Evolutionary conservation across 1,284 basidiomycete species (phyloP).

Genomic region (Irpex sp.): DNA sequence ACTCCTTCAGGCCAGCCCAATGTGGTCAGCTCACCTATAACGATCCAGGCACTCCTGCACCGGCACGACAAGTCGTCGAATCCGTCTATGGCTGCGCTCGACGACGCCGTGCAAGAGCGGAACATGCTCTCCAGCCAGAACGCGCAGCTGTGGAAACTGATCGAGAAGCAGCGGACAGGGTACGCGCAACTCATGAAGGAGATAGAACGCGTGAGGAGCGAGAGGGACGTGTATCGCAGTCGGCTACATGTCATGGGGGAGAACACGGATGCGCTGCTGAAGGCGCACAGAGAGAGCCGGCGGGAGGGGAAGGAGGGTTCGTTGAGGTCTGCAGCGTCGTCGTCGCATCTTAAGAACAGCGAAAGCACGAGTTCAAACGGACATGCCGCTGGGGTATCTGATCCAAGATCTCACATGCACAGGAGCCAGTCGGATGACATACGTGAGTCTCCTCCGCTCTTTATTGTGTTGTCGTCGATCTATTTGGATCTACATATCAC

Average conservation of each 20-base stretch:
- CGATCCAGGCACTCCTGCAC: constrained; percentile 54
- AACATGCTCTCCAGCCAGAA: constrained; percentile 81
- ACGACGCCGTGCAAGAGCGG: constrained; percentile 71
- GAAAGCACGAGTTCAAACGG: constrained; percentile 16
- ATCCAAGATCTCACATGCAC: constrained; percentile 30
- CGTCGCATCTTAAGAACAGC: constrained; percentile 24
- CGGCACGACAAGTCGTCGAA: constrained; percentile 47
- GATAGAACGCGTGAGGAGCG: constrained; percentile 74
- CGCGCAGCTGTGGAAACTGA: constrained; percentile 86
- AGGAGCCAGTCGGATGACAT: constrained; percentile 51
- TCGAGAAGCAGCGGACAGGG: constrained; percentile 80
- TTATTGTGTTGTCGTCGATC: constrained; percentile 11
- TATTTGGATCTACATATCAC: background rate
- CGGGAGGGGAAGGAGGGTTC: constrained; percentile 22
- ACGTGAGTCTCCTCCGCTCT: constrained; percentile 36
- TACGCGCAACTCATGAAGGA: constrained; percentile 76
- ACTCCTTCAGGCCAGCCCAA: constrained; percentile 25
- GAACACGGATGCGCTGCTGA: constrained; percentile 31
- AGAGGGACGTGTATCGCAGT: constrained; percentile 68
- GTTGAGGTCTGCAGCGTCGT: constrained; percentile 25
- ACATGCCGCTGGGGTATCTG: constrained; percentile 9
- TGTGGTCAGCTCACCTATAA: constrained; percentile 33
- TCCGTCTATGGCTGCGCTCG: constrained; percentile 66
- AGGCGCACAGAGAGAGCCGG: constrained; percentile 28
- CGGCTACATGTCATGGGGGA: constrained; percentile 43